phyloP scores from a whole-genome alignment of 208 protist genomes.

The Trypanosoma scelopori region DNA sequence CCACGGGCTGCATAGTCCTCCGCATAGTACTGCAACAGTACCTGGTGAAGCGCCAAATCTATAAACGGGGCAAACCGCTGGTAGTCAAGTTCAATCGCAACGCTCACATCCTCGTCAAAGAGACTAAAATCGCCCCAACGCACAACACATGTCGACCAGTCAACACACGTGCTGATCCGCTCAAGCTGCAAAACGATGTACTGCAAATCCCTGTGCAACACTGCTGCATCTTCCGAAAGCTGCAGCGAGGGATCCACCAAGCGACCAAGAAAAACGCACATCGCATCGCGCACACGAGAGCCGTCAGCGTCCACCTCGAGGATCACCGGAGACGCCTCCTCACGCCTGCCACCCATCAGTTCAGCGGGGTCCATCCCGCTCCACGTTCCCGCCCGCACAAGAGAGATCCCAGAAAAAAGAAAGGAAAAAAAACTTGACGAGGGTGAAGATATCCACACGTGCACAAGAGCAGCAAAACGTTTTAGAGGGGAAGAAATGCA shows the following conservation, averaged over 20 bases:
- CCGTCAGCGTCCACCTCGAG: conserved; percentile 78
- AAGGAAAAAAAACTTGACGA: too few relatives aligned
- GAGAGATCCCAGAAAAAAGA: too few relatives aligned
- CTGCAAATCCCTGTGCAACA: conserved; percentile 21
- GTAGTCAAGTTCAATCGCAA: conserved; percentile 78
- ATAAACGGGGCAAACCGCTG: conserved; percentile 78
- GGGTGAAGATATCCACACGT: too few relatives aligned
- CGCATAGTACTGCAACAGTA: conserved; percentile 79
- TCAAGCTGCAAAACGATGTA: conserved; percentile 77
- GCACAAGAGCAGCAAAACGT: too few relatives aligned
- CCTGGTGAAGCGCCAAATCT: conserved; percentile 69
- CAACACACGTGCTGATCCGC: conserved; percentile 74
- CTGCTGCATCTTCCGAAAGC: conserved; percentile 17
- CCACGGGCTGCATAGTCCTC: conserved; percentile 82
- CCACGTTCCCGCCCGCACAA: too few relatives aligned
- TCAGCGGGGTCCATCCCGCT: conserved; percentile 55
- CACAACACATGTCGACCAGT: conserved; percentile 84
- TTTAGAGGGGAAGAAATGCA: too few relatives aligned
- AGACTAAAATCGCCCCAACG: conserved; percentile 69
- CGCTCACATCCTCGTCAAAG: conserved; percentile 74
- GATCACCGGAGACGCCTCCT: conserved; percentile 40
- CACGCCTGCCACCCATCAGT: conserved; percentile 57
- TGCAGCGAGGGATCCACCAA: conserved; percentile 61
- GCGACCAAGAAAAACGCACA: conserved; percentile 79
- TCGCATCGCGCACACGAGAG: conserved; percentile 65